A percentile compares a stretch with the other conserved stretches of the same genome.
These are phyloP conservation scores for Aspergillus sp. DNA, from an alignment of 2,329 filamentous ascomycete genomes.

Conservation along the genomic window DNA sequence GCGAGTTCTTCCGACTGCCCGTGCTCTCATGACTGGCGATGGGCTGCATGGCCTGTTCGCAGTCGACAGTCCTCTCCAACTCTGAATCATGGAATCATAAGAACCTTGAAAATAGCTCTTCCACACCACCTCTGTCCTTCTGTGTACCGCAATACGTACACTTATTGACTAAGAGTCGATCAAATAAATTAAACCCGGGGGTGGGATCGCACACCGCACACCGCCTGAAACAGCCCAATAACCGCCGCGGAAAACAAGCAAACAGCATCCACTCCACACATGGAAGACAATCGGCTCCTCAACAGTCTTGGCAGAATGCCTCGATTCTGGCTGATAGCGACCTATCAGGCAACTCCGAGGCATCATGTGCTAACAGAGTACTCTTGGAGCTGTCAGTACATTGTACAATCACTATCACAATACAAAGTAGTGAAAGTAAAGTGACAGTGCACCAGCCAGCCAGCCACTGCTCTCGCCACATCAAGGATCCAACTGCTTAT, in stretches of 20 bases:
- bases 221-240: conserved; percentile 12
- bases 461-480: not conserved
- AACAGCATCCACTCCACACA: not conserved
- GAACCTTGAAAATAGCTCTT: not conserved
- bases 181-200: conserved; percentile 6
- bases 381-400: not conserved
- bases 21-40: conserved; percentile 1
- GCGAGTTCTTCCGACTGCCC: conserved; percentile 7
- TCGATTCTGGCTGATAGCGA: not conserved
- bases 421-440: no score
- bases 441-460: not conserved
- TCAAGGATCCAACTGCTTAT: not conserved
- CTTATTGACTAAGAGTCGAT: not conserved
- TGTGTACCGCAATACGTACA: not conserved
- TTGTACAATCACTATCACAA: no score
- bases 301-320: conserved; percentile 15
- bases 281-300: conserved; percentile 13
- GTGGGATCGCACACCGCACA: conserved; percentile 4
- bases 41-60: not conserved
- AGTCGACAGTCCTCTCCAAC: not conserved
- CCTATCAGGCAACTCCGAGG: conserved; percentile 6
- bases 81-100: not conserved
- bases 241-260: not conserved
- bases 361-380: not conserved
- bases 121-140: not conserved